phyloP scores from a whole-genome alignment of 352 stramenopile species.

The Phytophthora kernoviae region DNA sequence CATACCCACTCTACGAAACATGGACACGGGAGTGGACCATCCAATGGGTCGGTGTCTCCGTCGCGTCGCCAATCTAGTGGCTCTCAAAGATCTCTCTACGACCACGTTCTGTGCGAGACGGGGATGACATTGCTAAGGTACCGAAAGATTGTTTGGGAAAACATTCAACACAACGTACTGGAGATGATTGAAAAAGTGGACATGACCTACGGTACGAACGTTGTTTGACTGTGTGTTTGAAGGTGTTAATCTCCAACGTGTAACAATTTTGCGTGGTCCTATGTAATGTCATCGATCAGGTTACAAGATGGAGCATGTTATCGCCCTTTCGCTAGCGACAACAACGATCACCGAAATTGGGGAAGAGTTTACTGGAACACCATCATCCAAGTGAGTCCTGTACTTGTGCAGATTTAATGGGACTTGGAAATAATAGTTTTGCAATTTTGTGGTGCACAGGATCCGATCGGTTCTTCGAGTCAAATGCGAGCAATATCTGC shows the following conservation, averaged over 20 bases:
- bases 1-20: constrained; percentile 23
- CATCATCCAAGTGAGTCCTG: constrained; percentile 66
- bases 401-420: constrained; percentile 3
- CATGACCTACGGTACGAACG: constrained; percentile 62
- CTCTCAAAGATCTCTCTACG: constrained; percentile 52
- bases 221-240: neutral
- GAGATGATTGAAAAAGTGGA: constrained; percentile 77
- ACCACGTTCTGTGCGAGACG: constrained; percentile 74
- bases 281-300: constrained; percentile 32
- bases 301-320: constrained; percentile 90
- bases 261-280: constrained; percentile 15
- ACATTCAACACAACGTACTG: constrained; percentile 80
- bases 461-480: constrained; percentile 67
- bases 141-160: constrained; percentile 87
- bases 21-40: constrained; percentile 4
- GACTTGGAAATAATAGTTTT: neutral
- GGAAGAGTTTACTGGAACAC: constrained; percentile 81
- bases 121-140: constrained; percentile 82
- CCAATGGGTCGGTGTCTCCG: constrained; percentile 27
- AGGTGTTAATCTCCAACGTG: neutral
- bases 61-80: constrained; percentile 29
- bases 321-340: constrained; percentile 77
- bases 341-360: constrained; percentile 82
- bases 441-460: constrained; percentile 28
- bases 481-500: constrained; percentile 86